These are phyloP conservation scores for Fusarium miscanthi DNA, from an alignment of 2,329 filamentous ascomycete species.

Conservation along the genomic window DNA sequence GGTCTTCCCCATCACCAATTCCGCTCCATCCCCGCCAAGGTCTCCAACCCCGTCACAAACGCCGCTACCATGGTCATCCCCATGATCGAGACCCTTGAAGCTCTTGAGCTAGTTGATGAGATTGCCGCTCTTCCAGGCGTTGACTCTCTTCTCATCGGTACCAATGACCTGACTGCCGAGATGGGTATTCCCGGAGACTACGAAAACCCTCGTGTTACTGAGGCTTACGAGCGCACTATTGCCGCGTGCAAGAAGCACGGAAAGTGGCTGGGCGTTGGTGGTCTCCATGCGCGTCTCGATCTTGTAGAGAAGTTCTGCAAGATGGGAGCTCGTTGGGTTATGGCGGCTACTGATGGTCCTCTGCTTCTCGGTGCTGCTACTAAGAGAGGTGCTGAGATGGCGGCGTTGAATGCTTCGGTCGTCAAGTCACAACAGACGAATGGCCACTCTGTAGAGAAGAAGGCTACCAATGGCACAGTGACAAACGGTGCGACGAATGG, in stretches of 20 bases:
- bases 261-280: constrained; percentile 55
- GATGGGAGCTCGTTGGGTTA: constrained; percentile 47
- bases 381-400: constrained; percentile 44
- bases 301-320: constrained; percentile 52
- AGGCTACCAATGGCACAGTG: not conserved
- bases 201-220: constrained; percentile 36
- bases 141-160: constrained; percentile 56
- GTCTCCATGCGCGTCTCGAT: constrained; percentile 54
- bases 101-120: constrained; percentile 44
- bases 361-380: constrained; percentile 42
- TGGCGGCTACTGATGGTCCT: constrained; percentile 47
- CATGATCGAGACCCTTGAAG: constrained; percentile 47
- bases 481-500: not conserved
- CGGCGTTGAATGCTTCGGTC: constrained; percentile 33
- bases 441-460: not conserved
- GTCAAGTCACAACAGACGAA: constrained; percentile 3
- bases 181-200: constrained; percentile 50
- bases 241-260: constrained; percentile 52
- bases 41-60: constrained; percentile 36
- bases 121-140: constrained; percentile 53
- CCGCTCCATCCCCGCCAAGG: constrained; percentile 36
- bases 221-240: constrained; percentile 49
- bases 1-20: constrained; percentile 38
- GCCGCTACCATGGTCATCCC: constrained; percentile 42
- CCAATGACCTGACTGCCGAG: constrained; percentile 57